Conservation (phyloP, 202 grass and related monocot genomes). For the Panicum virgatum region DNA sequence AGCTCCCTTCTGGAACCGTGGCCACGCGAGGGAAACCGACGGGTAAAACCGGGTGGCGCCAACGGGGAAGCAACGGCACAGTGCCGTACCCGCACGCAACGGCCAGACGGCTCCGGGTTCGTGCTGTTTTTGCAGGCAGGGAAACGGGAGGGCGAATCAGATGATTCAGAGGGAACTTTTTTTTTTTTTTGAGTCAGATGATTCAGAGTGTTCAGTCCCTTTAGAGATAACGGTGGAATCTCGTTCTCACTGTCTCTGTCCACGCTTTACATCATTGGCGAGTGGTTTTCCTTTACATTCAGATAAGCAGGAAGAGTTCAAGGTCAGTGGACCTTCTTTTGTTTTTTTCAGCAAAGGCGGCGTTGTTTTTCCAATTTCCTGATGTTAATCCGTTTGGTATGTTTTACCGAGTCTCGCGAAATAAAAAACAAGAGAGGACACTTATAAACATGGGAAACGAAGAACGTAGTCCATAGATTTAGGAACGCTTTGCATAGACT, state of each 20-base stretch:
- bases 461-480: background rate
- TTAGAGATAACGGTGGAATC: background rate
- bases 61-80: background rate
- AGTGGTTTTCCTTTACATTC: constrained; percentile 1
- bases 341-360: constrained; percentile 26
- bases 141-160: background rate
- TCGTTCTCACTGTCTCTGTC: constrained; percentile 11
- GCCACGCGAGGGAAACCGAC: background rate
- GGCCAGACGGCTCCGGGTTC: background rate
- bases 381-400: background rate
- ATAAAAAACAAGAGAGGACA: background rate
- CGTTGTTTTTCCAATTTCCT: background rate
- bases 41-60: background rate
- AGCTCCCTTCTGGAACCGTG: background rate
- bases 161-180: background rate
- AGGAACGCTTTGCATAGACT: background rate
- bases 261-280: background rate
- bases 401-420: background rate
- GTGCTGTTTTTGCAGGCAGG: background rate
- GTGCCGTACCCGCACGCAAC: constrained; percentile 29
- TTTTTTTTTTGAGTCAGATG: too few species aligned
- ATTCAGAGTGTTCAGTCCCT: background rate
- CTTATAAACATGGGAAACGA: background rate
- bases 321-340: background rate
- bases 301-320: constrained; percentile 19